Conservation (phyloP, 2,329 filamentous ascomycete genomes). For the Sporothrix dimorphospora region DNA sequence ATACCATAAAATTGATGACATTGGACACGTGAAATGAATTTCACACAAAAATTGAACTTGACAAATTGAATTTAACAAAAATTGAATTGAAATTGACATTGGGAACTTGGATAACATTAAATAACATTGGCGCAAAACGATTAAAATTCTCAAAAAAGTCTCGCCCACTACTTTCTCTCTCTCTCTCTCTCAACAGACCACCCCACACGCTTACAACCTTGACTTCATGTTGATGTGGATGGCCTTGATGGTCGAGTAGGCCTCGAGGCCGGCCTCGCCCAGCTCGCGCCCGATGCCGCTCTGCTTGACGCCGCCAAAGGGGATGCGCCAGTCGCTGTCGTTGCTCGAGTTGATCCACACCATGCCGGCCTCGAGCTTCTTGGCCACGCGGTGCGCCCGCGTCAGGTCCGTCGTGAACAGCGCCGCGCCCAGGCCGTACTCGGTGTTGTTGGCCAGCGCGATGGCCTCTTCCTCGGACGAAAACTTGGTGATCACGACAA, state of each 20-base stretch:
- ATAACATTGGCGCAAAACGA: no score
- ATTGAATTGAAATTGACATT: neutral
- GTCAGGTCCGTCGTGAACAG: constrained; percentile 60
- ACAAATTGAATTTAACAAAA: neutral
- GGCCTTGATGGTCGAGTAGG: constrained; percentile 45
- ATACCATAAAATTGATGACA: neutral
- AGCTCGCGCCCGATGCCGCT: constrained; percentile 45
- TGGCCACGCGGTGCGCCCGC: constrained; percentile 41
- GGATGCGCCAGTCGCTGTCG: constrained; percentile 55
- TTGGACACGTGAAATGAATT: neutral
- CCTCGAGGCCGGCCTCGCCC: constrained; percentile 43
- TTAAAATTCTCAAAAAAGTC: no score
- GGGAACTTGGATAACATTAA: no score
- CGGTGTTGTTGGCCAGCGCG: constrained; percentile 54
- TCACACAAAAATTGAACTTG: no score
- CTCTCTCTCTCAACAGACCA: no score
- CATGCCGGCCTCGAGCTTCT: constrained; percentile 57
- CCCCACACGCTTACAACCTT: constrained; percentile 23
- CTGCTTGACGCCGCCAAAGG: constrained; percentile 49
- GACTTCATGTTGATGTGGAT: constrained; percentile 44
- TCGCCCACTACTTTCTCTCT: no score
- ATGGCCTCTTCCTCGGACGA: constrained; percentile 56
- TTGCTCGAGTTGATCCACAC: constrained; percentile 53
- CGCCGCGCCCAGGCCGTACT: constrained; percentile 58
- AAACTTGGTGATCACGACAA: constrained; percentile 57